Conservation (phyloP, 495 filamentous ascomycete genomes). For the Aspergillus hancockii region DNA sequence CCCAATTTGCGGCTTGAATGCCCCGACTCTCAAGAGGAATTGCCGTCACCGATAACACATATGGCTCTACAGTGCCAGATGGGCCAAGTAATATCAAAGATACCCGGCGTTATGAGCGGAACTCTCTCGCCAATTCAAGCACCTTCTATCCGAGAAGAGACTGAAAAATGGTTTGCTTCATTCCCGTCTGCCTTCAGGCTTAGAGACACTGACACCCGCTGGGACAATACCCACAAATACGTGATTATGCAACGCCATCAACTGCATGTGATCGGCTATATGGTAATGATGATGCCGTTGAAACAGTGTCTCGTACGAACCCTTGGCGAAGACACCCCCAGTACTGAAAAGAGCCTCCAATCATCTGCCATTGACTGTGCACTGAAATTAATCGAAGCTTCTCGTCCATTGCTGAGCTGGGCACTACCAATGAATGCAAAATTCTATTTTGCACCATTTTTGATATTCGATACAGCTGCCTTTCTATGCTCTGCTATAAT, state of each 20-base stretch:
- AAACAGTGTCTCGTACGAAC: slow-evolving; percentile 42
- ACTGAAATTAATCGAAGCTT: slow-evolving; percentile 41
- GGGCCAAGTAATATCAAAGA: slow-evolving; percentile 22
- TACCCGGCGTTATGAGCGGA: slow-evolving; percentile 14
- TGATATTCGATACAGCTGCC: slow-evolving; percentile 52
- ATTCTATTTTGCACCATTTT: slow-evolving; percentile 54
- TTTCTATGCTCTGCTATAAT: slow-evolving; percentile 52
- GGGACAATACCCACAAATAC: slow-evolving; percentile 44
- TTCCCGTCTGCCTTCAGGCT: slow-evolving; percentile 46
- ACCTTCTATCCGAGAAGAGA: slow-evolving; percentile 27
- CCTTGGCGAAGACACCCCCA: slow-evolving; percentile 20
- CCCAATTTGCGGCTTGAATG: slow-evolving; percentile 28
- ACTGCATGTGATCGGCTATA: slow-evolving; percentile 48
- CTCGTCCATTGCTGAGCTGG: slow-evolving; percentile 41
- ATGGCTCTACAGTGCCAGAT: slow-evolving; percentile 27
- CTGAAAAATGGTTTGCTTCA: slow-evolving; percentile 40
- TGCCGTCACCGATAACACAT: slow-evolving; percentile 27
- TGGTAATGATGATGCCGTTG: slow-evolving; percentile 45
- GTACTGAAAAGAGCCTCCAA: slow-evolving; percentile 32
- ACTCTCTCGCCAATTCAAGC: slow-evolving; percentile 15
- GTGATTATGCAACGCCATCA: slow-evolving; percentile 51
- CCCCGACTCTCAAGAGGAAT: slow-evolving; percentile 10
- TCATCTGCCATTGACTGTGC: slow-evolving; percentile 40
- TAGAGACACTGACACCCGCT: slow-evolving; percentile 40
- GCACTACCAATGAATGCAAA: slow-evolving; percentile 46